Evolutionary conservation across 179 eudicot genomes (phyloP).

Genomic region (Silene vulgaris): DNA sequence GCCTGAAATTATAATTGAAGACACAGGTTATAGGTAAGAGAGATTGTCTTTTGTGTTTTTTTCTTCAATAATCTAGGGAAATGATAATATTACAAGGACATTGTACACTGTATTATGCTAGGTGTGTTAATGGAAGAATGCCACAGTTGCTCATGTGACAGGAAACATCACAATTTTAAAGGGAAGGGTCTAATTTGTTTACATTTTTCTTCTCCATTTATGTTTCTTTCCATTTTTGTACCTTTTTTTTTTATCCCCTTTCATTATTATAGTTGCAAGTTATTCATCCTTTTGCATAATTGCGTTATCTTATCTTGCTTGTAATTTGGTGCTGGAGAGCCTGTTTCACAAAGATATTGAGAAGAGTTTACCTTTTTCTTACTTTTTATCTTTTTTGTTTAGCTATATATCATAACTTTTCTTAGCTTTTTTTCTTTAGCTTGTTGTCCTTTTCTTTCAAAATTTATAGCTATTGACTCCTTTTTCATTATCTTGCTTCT

Average conservation of each 20-base stretch:
- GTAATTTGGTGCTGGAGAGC: constrained; percentile 30
- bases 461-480: background rate
- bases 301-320: background rate
- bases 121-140: background rate
- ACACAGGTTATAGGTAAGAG: background rate
- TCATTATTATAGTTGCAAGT: background rate
- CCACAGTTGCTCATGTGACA: background rate
- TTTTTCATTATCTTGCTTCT: constrained; percentile 1
- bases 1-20: too few species aligned
- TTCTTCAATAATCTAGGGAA: background rate
- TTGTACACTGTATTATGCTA: background rate
- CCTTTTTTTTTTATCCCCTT: constrained; percentile 1
- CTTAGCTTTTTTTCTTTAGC: too few species aligned
- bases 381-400: background rate
- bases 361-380: constrained; percentile 14
- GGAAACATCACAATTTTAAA: background rate
- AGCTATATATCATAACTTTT: background rate
- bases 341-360: constrained; percentile 60
- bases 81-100: background rate
- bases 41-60: background rate
- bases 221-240: background rate
- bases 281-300: constrained; percentile 5
- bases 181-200: background rate
- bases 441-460: too few species aligned
- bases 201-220: background rate